phyloP scores from a whole-genome alignment of 139 green algal genomes.

The Klebsormidium nitens region DNA sequence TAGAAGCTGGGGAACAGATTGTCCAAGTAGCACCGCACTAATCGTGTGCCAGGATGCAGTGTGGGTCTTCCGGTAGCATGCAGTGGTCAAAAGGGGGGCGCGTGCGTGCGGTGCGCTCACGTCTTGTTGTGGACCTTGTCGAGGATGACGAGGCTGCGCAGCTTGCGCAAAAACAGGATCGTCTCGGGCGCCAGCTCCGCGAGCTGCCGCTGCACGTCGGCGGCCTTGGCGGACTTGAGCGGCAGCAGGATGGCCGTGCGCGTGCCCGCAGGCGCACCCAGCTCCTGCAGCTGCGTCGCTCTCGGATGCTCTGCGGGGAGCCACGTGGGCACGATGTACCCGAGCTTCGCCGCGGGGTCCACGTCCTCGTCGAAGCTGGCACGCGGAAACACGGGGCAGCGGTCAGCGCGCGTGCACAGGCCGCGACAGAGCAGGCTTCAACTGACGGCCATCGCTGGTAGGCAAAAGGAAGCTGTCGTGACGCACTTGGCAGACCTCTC shows the following conservation, averaged over 20 bases:
- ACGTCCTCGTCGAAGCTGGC: not conserved
- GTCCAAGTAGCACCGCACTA: no score
- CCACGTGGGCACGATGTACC: conserved; percentile 2
- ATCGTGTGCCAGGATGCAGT: no score
- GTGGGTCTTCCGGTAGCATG: no score
- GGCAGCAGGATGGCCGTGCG: not conserved
- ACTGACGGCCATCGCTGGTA: no score
- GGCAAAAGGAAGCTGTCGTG: no score
- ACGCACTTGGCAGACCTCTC: no score
- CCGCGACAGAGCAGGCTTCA: no score
- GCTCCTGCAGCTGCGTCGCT: not conserved
- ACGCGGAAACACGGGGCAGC: no score
- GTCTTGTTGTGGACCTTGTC: not conserved
- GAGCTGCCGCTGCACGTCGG: not conserved
- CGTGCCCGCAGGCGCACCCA: not conserved
- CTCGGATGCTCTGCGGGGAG: not conserved
- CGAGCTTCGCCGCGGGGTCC: not conserved
- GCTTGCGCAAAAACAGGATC: not conserved
- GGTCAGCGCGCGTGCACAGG: no score
- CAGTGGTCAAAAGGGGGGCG: no score
- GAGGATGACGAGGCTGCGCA: not conserved
- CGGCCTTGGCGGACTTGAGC: not conserved
- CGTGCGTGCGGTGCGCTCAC: no score
- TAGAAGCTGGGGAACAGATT: no score
- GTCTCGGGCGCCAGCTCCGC: not conserved